Base-by-base conservation (phyloP, 1,139 yeast species). In the Hansenula anomala region DNA sequence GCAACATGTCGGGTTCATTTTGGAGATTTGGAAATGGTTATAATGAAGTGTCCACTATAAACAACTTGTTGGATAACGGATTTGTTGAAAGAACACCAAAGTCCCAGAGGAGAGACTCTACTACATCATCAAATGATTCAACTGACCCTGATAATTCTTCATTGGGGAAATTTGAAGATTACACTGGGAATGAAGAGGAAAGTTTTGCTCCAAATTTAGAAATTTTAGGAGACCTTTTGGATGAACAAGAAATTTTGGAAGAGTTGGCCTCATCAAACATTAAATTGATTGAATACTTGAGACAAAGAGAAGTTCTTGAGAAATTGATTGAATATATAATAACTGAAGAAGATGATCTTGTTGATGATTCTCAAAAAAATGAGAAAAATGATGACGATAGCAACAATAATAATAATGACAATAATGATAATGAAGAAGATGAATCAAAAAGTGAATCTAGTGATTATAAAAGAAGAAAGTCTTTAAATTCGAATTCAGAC, bases 11-110 rank as follows among this genome's bases (percentile, higher is more conserved):
- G 4, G 84, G 86, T 26, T 76, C 92, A 33, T 90, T 89, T 62
- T 90, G 97, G 97, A 83, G 87, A 61, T 85, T 87, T 63, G 87
- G 90, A 41, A 85, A 82, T 60, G 92, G 88, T 47, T 85, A 85
- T 60, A 77, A 89, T 37, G 78, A 88, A 37, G 76, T 80, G 35
- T 80, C 90, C 10, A 76, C 85, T 43, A 79, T 90, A 41, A 79
- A 87, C 47, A 79, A 81, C 40, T 70, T 90, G 34, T 71, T 92
- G 47, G 64, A 62, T 36, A 63, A 59, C 30, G 65, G 66, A 8
- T 60, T 63, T 35, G 59, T 67, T 18, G 63, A 60, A 86, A 83
- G 50, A 69, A 70, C 46, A 65, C 63, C 47, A 57, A 30, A 16
- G 22, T 20, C 19, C 19, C 50, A 44, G 43, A 46, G 51, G 50